Evolutionary conservation across 2,329 filamentous ascomycete genomes (phyloP), one percentile per base, ranked within the genome.

Genomic region (Zymoseptoria passerinii): DNA sequence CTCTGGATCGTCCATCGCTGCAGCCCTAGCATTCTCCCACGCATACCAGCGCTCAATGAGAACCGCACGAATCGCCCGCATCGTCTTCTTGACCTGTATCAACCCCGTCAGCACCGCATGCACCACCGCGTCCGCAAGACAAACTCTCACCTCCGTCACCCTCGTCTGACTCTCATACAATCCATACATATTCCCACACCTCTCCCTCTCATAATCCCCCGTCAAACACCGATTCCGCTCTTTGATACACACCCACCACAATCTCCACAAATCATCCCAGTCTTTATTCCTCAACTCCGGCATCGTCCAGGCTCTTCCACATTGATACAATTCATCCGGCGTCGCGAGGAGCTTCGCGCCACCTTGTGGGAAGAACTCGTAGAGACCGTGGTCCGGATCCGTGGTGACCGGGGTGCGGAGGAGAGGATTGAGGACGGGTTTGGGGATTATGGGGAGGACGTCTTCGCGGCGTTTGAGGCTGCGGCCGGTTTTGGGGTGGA

Each of bases 231-330:
- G 83, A 76, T 99, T 99, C 68, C 89, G 81, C 77, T 99, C 94
- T 77, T 89, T 91, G 60, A 88, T 82, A 72, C 94, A 97, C 57
- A 91, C 83, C 90, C 92, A 99, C 91, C 92, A 99, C 70, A 99
- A 80, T 61, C 81, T 79, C 74, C 97, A 92, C 67, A 99, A 77
- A 73, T 97, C 92, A 61, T 96, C 90, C 89, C 91, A 99, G 63
- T 87, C 90, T 77, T 96, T 96, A 63, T 83, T 80, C 63, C 92
- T 83, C 69, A 99, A 79, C 77, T 99, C 94, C 75, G 90, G 83
- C 7, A 89, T 85, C 9, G 82, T 85, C 94, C 94, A 99, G 28
- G 84, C 79, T 56, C 94, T 83, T 16, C 94, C 94, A 73, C 94
- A 87, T 63, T 82, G 78, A 53, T 79, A 72, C 57, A 88, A 84